These are phyloP conservation scores for Botrytis fabae DNA, from an alignment of 2,329 filamentous ascomycete species.

Conservation along the genomic window DNA sequence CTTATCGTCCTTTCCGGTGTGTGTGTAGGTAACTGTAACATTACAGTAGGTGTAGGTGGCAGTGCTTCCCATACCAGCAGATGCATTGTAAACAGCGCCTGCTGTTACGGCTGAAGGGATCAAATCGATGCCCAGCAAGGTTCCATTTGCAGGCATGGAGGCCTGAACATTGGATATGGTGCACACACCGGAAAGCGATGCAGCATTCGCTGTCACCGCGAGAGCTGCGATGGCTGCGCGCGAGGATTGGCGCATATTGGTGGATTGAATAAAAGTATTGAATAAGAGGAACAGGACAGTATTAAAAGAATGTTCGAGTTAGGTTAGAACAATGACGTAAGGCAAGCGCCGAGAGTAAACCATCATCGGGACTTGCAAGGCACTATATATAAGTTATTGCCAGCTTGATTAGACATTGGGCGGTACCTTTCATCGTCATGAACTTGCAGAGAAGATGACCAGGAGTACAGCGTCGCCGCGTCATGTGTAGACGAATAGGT, in stretches of 20 bases:
- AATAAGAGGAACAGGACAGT: background rate
- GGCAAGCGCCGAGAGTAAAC: background rate
- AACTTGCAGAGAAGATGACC: background rate
- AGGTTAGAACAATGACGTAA: background rate
- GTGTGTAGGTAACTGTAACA: constrained; percentile 48
- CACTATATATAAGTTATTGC: background rate
- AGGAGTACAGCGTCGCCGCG: background rate
- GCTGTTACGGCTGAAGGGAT: constrained; percentile 44
- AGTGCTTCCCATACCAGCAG: constrained; percentile 31
- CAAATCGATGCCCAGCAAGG: constrained; percentile 25
- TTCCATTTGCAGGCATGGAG: constrained; percentile 4
- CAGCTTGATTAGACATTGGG: background rate
- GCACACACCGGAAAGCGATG: background rate
- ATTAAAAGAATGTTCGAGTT: background rate
- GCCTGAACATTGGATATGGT: constrained; percentile 2
- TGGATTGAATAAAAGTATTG: background rate
- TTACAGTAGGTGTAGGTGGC: constrained; percentile 47
- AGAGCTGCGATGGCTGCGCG: constrained; percentile 26
- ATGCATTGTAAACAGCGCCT: constrained; percentile 41
- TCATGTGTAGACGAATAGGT: background rate
- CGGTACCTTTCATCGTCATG: background rate
- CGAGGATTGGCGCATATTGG: constrained; percentile 1
- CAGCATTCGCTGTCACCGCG: constrained; percentile 7
- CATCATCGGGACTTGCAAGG: background rate
- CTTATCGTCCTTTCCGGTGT: constrained; percentile 43